Percentiles rank a stretch among this genome's conserved stretches.
Conservation (phyloP, 2,329 filamentous ascomycete species). For the Fusarium compactum region DNA sequence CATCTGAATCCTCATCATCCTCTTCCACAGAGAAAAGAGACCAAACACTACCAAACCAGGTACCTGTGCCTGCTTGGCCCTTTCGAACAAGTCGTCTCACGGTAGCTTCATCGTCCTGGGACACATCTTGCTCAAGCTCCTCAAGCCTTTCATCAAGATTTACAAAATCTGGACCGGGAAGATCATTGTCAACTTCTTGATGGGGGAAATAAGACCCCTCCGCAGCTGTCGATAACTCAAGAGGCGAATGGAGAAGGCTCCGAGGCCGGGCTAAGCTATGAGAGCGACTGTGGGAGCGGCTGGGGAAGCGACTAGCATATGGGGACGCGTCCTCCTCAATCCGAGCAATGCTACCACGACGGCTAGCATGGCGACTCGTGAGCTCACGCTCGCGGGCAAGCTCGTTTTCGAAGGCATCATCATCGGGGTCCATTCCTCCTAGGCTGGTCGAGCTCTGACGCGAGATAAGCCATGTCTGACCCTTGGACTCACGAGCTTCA, state of each 20-base stretch:
- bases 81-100: slow-evolving; percentile 68
- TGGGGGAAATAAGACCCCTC: slow-evolving; percentile 44
- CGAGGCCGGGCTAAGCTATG: slow-evolving; percentile 52
- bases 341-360: slow-evolving; percentile 58
- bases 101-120: slow-evolving; percentile 68
- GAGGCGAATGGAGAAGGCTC: slow-evolving; percentile 59
- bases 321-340: slow-evolving; percentile 54
- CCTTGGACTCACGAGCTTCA: slow-evolving; percentile 74
- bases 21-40: slow-evolving; percentile 73
- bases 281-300: slow-evolving; percentile 56
- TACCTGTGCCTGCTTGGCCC: slow-evolving; percentile 64
- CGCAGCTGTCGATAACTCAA: slow-evolving; percentile 52
- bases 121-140: slow-evolving; percentile 63
- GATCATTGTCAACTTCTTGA: slow-evolving; percentile 50
- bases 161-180: slow-evolving; percentile 71
- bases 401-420: slow-evolving; percentile 65
- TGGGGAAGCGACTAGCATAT: slow-evolving; percentile 61
- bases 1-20: slow-evolving; percentile 64
- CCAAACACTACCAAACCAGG: slow-evolving; percentile 72
- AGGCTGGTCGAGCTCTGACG: slow-evolving; percentile 74
- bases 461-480: slow-evolving; percentile 76
- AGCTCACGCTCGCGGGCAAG: slow-evolving; percentile 63
- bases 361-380: slow-evolving; percentile 61
- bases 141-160: slow-evolving; percentile 71
- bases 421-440: slow-evolving; percentile 64